Base-by-base conservation (phyloP, 805 yeast genomes). In the Yarrowia yakushimensis region DNA sequence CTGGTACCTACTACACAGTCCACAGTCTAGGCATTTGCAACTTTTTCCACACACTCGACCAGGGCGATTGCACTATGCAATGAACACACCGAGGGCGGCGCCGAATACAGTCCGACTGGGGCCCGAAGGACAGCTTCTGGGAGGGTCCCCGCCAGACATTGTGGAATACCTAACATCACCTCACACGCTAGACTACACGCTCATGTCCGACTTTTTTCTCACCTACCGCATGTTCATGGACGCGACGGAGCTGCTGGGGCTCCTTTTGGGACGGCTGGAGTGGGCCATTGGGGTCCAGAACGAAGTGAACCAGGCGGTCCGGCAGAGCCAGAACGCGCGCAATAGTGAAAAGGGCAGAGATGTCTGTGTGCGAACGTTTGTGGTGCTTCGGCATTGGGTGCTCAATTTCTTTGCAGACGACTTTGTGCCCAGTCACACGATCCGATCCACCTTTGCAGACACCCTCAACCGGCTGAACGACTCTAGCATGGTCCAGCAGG, bases 351-450 rank as follows among this genome's bases (percentile, higher is more conserved):
- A 80, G 3, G 96, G 96, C 1, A 81, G 85, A 64, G 77, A 87
- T 46, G 85, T 87, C 1, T 77, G 89, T 12, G 81, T 92, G 36
- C 79, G 98, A 68, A 86, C 96, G 0, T 93, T 92, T 76, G 97
- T 90, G 27, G 85, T 88, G 28, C 68, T 94, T 43, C 82, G 97
- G 69, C 96, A 90, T 75, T 93, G 98, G 96, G 72, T 93, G 18
- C 74, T 89, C 64, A 93, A 92, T 73, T 92, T 89, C 72, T 94
- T 90, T 69, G 80, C 84, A 42, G 93, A 89, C 70, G 98, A 94
- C 73, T 94, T 92, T 71, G 76, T 86, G 25, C 73, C 81, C 15
- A 78, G 82, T 52, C 67, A 75, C 20, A 77, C 79, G 61, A 73
- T 87, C 33, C 76, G 91, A 62, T 66, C 68, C 22, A 67, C 72